Percentiles rank a stretch among this genome's conserved stretches.
These are phyloP conservation scores for Ochromonas danica DNA, from an alignment of 108 stramenopile genomes.

Conservation along the genomic window DNA sequence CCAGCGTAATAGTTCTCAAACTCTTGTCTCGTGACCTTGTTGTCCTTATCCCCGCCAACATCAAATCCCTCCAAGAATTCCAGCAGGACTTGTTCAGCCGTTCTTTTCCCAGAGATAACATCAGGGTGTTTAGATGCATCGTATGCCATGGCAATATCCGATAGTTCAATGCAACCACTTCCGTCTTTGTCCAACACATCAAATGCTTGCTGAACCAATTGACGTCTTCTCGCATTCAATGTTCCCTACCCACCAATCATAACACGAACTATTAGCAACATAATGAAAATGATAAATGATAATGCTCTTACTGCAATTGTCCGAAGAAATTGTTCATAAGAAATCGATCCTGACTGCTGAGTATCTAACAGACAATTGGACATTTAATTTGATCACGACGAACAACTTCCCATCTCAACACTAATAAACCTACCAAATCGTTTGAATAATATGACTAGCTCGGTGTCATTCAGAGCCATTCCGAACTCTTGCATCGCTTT, in stretches of 20 bases:
- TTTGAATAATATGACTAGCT: constrained; percentile 55
- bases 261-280: background rate
- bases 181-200: constrained; percentile 54
- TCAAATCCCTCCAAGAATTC: constrained; percentile 60
- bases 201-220: constrained; percentile 53
- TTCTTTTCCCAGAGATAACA: constrained; percentile 45
- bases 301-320: background rate
- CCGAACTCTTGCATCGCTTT: constrained; percentile 53
- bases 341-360: constrained; percentile 41
- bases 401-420: background rate
- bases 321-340: constrained; percentile 43
- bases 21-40: constrained; percentile 59
- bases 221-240: constrained; percentile 46
- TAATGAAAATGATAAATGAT: background rate
- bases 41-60: constrained; percentile 52
- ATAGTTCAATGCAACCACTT: constrained; percentile 42
- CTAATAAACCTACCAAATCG: constrained; percentile 43
- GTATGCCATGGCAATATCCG: constrained; percentile 49
- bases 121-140: constrained; percentile 58
- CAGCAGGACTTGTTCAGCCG: constrained; percentile 49
- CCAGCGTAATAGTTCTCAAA: constrained; percentile 62
- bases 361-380: constrained; percentile 26
- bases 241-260: constrained; percentile 51
- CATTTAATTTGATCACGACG: too few species aligned
- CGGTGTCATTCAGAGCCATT: constrained; percentile 52